Evolutionary conservation across 2,329 filamentous ascomycete species (phyloP).

Genomic region (Alternaria ethzedia): DNA sequence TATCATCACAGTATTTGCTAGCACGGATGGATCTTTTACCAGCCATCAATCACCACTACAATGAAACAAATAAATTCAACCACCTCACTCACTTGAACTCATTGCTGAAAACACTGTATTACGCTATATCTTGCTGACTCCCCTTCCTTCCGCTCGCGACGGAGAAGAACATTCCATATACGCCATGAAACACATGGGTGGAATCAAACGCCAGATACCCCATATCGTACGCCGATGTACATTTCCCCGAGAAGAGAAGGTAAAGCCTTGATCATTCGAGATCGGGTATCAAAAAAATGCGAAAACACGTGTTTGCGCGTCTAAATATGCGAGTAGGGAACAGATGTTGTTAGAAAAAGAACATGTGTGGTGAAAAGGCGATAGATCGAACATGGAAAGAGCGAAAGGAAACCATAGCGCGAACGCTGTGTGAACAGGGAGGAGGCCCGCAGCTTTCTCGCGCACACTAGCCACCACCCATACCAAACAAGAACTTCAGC

Average conservation of each 20-base stretch:
- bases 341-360: background rate
- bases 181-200: background rate
- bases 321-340: background rate
- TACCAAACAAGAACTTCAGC: slow-evolving; percentile 72
- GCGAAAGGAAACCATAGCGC: background rate
- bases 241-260: background rate
- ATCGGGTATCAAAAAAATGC: slow-evolving; percentile 12
- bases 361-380: background rate
- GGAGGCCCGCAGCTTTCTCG: background rate
- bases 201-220: background rate
- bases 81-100: too few species aligned
- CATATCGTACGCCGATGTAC: background rate
- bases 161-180: background rate
- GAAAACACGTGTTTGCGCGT: background rate
- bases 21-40: too few species aligned
- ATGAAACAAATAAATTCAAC: too few species aligned
- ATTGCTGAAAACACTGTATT: background rate
- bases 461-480: slow-evolving; percentile 14
- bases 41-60: too few species aligned
- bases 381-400: background rate
- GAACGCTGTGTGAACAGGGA: background rate
- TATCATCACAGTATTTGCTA: background rate
- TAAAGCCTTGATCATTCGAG: slow-evolving; percentile 6
- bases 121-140: background rate
- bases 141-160: background rate